Evolutionary conservation across 345 rosid species (phyloP).

Genomic region (Camelina laxa): DNA sequence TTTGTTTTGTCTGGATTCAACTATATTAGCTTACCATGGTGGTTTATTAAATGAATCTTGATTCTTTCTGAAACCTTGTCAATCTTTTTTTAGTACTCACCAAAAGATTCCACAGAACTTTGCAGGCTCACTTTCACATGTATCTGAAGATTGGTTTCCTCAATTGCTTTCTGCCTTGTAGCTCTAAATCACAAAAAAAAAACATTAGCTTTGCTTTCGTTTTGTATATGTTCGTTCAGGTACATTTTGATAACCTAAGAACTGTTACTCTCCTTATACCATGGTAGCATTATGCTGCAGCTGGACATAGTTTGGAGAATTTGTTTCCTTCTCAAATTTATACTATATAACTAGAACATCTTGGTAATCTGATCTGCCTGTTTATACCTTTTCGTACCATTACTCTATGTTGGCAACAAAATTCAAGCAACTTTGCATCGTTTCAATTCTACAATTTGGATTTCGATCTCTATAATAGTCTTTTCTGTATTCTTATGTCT

Average conservation of each 20-base stretch:
- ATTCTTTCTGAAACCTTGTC: background rate
- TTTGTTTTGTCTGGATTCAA: background rate
- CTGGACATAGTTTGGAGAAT: background rate
- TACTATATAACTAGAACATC: constrained; percentile 7
- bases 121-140: constrained; percentile 42
- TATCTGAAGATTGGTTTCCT: constrained; percentile 40
- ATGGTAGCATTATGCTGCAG: constrained; percentile 12
- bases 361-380: constrained; percentile 22
- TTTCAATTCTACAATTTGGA: background rate
- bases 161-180: constrained; percentile 24
- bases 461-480: constrained; percentile 16
- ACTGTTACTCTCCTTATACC: constrained; percentile 17
- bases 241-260: constrained; percentile 35
- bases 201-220: constrained; percentile 40
- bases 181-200: constrained; percentile 29
- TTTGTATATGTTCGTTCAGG: constrained; percentile 32
- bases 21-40: background rate
- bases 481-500: constrained; percentile 27
- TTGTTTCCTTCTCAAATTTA: constrained; percentile 18
- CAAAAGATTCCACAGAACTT: constrained; percentile 34
- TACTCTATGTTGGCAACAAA: constrained; percentile 6
- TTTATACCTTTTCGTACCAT: constrained; percentile 18
- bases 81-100: constrained; percentile 21
- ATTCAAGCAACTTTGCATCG: background rate
- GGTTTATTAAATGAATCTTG: too few relatives aligned